phyloP scores from a whole-genome alignment of 345 rosid species.

The Cardamine resedifolia region DNA sequence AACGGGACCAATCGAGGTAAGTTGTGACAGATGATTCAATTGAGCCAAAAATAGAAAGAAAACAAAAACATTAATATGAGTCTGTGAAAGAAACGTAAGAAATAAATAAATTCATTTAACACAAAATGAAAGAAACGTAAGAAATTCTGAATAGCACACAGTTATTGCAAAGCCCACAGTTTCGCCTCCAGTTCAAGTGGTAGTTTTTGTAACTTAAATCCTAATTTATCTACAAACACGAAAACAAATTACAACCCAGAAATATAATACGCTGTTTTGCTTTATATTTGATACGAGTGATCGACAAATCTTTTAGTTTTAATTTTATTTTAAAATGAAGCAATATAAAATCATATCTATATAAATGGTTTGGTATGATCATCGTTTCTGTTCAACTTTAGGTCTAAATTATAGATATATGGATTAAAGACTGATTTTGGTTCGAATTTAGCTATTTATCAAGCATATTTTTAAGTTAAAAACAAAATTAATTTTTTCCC shows the following conservation, averaged over 20 bases:
- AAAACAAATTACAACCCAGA: background rate
- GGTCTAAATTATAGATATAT: background rate
- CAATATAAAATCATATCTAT: background rate
- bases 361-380: background rate
- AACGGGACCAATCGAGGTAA: conserved; percentile 35
- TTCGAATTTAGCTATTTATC: background rate
- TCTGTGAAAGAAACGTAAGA: background rate
- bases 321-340: too few species aligned
- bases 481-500: background rate
- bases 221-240: background rate
- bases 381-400: background rate
- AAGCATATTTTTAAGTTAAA: background rate
- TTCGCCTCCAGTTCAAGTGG: conserved; percentile 1
- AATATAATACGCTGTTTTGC: background rate
- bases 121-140: background rate
- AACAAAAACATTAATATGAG: conserved; percentile 31
- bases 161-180: conserved; percentile 32
- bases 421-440: background rate
- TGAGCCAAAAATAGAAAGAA: conserved; percentile 31
- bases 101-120: background rate
- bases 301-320: too few species aligned
- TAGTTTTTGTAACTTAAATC: conserved; percentile 11
- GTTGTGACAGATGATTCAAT: conserved; percentile 20
- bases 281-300: background rate
- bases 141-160: conserved; percentile 14